Base-by-base conservation (phyloP, 192 early-diverging fungal species). In the Podila clonocystis region DNA sequence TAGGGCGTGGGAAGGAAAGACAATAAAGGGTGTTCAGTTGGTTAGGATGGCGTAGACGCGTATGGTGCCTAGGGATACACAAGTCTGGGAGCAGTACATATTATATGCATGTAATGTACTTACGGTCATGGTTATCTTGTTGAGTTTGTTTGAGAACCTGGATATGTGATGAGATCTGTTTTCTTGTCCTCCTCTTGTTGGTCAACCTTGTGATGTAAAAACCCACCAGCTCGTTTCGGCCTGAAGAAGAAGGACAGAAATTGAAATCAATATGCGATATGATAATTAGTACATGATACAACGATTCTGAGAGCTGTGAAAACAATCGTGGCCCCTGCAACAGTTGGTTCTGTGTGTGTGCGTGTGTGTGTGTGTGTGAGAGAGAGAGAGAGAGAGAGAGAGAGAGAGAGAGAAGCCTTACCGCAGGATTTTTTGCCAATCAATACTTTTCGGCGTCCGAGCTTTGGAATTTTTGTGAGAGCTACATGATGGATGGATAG, bases 111-210 rank as follows among this genome's bases (percentile, higher is more conserved):
- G n/a, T 22, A 52, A 52, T n/a, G 52, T 24, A 55, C 52, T 26
- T 24, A 55, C 52, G 26, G 12, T 55, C 52, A 24, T 55, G 52
- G n/a, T 55, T 26, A 24, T 55, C 52, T 55, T 55, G 52, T 55
- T 55, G 52, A 9, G 52, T 55, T 17, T 55, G 52, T 22, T 55
- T 55, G 52, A 55, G 52, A 9, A 55, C 52, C 24, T 55, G 52
- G 22, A 55, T 55, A 26, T 55, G 52, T n/a, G 52, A 55, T 22
- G 52, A 55, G n/a, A 55, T 55, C 17, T 55, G 52, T 26, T 55
- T 55, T 55, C 52, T n/a, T 26, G 52, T 55, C 52, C 52, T n/a
- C 19, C n/a, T 55, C 52, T 55, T 55, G 52, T 55, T 55, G n/a
- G 52, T 55, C n/a, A 55, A 24, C 52, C 26, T 55, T n/a, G 52